Base-by-base conservation (phyloP, 768 basidiomycete species). In the Termitomyces sp. region DNA sequence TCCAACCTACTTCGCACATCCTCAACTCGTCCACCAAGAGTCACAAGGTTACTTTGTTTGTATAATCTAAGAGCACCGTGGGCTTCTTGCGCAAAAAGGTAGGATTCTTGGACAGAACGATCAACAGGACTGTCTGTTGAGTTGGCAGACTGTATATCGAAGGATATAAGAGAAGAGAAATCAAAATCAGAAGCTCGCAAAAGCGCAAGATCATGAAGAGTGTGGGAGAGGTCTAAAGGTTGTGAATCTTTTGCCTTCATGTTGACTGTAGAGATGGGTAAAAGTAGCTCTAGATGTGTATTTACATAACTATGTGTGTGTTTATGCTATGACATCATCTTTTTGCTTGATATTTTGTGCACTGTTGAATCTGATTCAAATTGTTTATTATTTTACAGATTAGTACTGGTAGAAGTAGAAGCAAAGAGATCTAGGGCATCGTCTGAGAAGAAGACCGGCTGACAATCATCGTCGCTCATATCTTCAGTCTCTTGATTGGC, bases 131-230 rank as follows among this genome's bases (percentile, higher is more conserved):
- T 46, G 35, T 69, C 59, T 58, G 68, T 54, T 20, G 61, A 58
- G 20, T 58, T 24, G 30, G 38, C 55, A 51, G 60, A 35, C 9
- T 47, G 62, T 50, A 35, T 20, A 52, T 60, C 30, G 48, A 59
- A 54, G 61, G 69, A 63, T 56, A 68, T 22, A 50, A 72, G 59
- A 55, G 69, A 54, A 13, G 65, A 63, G 30, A 77, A 56, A 60
- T 76, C 72, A 18, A 72, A 45, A 38, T 79, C 81, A 10, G 85
- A 83, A 28, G 82, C 82, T 30, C 86, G 81, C 20, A 92, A 72
- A 33, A 89, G 69, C 5, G 90, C 88, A 24, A 92, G 80, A 70
- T 92, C 90, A 13, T 79, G 85, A 38, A 91, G 76, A 7, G 83
- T 84, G 56, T 83, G 79, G 57, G 75, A 69, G 32, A 90, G 76